Percentiles rank a stretch among this genome's conserved stretches.
Evolutionary conservation across 2,329 filamentous ascomycete species (phyloP).

Genomic region (Fusarium subtropicale): DNA sequence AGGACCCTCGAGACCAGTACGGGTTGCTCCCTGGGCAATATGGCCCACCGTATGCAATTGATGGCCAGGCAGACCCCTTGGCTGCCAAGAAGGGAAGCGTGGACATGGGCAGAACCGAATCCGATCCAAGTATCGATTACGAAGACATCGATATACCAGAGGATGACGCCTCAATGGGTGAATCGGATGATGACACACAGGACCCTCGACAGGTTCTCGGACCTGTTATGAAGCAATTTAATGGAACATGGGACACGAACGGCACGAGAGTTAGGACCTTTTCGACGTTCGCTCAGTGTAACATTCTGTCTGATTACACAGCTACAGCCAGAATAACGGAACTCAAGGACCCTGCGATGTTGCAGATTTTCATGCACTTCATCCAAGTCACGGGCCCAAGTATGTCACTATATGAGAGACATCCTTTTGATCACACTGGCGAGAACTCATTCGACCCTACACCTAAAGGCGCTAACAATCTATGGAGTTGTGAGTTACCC

Average conservation of each 20-base stretch:
- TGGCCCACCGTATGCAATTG: constrained; percentile 13
- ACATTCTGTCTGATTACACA: constrained; percentile 72
- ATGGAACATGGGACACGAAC: constrained; percentile 43
- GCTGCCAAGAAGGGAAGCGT: constrained; percentile 20
- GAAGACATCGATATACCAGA: constrained; percentile 54
- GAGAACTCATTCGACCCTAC: constrained; percentile 67
- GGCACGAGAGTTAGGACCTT: constrained; percentile 63
- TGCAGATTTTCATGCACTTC: constrained; percentile 90
- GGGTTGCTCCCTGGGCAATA: constrained; percentile 28
- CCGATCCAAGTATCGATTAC: constrained; percentile 43
- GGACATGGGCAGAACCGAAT: constrained; percentile 9
- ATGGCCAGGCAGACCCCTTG: constrained; percentile 13
- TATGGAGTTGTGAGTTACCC: constrained; percentile 69
- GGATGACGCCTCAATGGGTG: constrained; percentile 71
- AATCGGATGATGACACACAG: constrained; percentile 68
- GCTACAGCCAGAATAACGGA: constrained; percentile 76
- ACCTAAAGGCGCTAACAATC: constrained; percentile 71
- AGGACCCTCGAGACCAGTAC: constrained; percentile 34
- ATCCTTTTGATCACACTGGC: constrained; percentile 77
- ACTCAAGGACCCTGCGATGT: constrained; percentile 81
- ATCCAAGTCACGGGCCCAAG: constrained; percentile 87
- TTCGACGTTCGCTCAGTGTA: constrained; percentile 59
- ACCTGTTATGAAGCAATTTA: constrained; percentile 54
- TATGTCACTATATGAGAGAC: constrained; percentile 88
- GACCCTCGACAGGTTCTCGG: constrained; percentile 53